Percentiles rank a stretch among this genome's conserved stretches.
Conservation (phyloP, 164 flowering plant genomes). For the Umbellularia californica region DNA sequence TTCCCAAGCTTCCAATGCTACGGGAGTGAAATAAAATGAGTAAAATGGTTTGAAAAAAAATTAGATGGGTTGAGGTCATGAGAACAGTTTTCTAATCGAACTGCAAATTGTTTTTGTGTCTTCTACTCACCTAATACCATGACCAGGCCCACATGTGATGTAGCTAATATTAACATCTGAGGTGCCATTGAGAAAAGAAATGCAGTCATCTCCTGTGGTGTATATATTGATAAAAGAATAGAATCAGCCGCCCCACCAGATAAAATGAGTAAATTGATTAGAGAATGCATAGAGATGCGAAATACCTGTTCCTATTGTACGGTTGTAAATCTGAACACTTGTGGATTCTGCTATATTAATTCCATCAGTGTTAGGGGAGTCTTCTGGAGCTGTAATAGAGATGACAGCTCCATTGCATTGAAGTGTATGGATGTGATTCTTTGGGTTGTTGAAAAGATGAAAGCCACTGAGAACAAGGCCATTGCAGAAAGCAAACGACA, state of each 20-base stretch:
- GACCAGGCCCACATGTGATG: too few species aligned
- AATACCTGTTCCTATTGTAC: conserved; percentile 7
- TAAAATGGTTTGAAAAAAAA: too few species aligned
- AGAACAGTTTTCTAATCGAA: too few species aligned
- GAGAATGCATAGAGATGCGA: not conserved
- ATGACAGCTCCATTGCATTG: conserved; percentile 16
- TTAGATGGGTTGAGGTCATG: too few species aligned
- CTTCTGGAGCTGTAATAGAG: conserved; percentile 37
- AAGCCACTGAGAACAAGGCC: not conserved
- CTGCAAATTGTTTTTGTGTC: not conserved
- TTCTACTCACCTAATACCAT: too few species aligned
- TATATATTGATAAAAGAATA: too few species aligned
- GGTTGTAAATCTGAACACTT: not conserved
- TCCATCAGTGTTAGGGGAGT: too few species aligned
- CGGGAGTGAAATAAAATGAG: not conserved
- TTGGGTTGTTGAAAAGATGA: not conserved
- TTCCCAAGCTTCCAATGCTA: conserved; percentile 35
- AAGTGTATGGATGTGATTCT: not conserved
- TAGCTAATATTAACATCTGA: too few species aligned
- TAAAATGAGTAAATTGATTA: too few species aligned
- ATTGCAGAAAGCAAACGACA: not conserved
- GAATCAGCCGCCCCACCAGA: too few species aligned
- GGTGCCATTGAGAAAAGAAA: too few species aligned
- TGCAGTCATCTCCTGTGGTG: too few species aligned
- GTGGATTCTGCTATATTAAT: conserved; percentile 20